These are phyloP conservation scores for Inonotus obliquus DNA, from an alignment of 1,284 basidiomycete species.

Conservation along the genomic window DNA sequence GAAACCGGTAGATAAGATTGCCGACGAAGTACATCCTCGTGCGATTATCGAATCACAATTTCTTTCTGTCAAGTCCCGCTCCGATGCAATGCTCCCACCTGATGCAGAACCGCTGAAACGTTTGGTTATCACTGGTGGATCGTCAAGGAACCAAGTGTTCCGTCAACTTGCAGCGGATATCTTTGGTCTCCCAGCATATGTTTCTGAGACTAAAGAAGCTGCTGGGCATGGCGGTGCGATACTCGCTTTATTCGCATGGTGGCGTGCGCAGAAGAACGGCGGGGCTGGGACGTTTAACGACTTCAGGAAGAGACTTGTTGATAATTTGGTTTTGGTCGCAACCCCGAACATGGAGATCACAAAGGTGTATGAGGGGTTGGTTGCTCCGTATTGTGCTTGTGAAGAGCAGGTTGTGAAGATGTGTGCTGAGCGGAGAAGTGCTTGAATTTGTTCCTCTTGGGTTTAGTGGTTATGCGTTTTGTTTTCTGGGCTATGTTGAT, in stretches of 20 bases:
- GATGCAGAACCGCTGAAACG: conserved; percentile 56
- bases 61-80: conserved; percentile 70
- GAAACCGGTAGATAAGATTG: conserved; percentile 37
- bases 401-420: conserved; percentile 35
- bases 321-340: conserved; percentile 48
- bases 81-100: conserved; percentile 61
- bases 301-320: conserved; percentile 44
- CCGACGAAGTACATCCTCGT: conserved; percentile 57
- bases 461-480: neutral
- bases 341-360: conserved; percentile 42
- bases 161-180: conserved; percentile 76
- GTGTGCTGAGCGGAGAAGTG: conserved; percentile 5
- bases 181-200: conserved; percentile 68
- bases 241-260: conserved; percentile 67
- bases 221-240: conserved; percentile 69
- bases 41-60: conserved; percentile 86
- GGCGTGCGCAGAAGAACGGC: conserved; percentile 40
- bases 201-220: conserved; percentile 60
- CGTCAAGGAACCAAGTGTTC: conserved; percentile 72
- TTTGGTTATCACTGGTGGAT: conserved; percentile 78
- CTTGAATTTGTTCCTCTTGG: neutral
- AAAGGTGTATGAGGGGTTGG: conserved; percentile 32
- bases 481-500: too few relatives aligned
- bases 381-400: conserved; percentile 35
- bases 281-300: conserved; percentile 48